These are phyloP conservation scores for Pisolithus orientalis DNA, from an alignment of 768 basidiomycete species.

Conservation along the genomic window DNA sequence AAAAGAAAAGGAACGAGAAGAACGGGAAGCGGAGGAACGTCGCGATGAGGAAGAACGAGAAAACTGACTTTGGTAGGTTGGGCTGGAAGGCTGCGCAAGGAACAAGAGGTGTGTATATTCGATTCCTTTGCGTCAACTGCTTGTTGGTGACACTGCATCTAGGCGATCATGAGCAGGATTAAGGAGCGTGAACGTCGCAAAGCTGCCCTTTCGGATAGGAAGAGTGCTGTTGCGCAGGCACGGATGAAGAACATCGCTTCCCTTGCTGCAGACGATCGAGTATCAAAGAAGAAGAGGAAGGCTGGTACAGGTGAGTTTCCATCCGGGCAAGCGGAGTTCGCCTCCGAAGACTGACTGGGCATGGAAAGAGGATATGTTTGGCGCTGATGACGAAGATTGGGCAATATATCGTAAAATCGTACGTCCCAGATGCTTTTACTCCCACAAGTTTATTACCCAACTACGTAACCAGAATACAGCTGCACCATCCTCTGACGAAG, in stretches of 20 bases:
- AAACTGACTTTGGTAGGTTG: constrained; percentile 65
- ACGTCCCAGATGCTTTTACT: constrained; percentile 15
- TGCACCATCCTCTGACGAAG: constrained; percentile 79
- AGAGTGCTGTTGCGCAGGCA: constrained; percentile 91
- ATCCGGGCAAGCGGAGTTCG: background rate
- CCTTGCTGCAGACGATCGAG: constrained; percentile 80
- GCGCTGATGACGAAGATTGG: constrained; percentile 95
- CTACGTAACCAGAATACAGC: constrained; percentile 50
- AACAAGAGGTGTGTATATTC: constrained; percentile 65
- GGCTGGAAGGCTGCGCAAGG: constrained; percentile 62
- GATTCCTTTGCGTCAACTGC: background rate
- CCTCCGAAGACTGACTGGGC: constrained; percentile 2
- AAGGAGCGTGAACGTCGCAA: constrained; percentile 75
- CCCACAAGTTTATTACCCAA: background rate
- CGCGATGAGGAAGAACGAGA: constrained; percentile 72
- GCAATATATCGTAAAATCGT: constrained; percentile 97
- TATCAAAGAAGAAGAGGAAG: constrained; percentile 82
- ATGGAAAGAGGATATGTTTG: constrained; percentile 80
- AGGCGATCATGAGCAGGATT: constrained; percentile 80
- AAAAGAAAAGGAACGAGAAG: constrained; percentile 80
- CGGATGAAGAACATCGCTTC: constrained; percentile 95
- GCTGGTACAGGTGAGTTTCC: constrained; percentile 58
- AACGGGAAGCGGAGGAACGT: constrained; percentile 50
- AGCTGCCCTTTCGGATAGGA: constrained; percentile 82
- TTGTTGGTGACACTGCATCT: background rate